Conservation (phyloP, 805 yeast species). For the Yarrowia hollandica region DNA sequence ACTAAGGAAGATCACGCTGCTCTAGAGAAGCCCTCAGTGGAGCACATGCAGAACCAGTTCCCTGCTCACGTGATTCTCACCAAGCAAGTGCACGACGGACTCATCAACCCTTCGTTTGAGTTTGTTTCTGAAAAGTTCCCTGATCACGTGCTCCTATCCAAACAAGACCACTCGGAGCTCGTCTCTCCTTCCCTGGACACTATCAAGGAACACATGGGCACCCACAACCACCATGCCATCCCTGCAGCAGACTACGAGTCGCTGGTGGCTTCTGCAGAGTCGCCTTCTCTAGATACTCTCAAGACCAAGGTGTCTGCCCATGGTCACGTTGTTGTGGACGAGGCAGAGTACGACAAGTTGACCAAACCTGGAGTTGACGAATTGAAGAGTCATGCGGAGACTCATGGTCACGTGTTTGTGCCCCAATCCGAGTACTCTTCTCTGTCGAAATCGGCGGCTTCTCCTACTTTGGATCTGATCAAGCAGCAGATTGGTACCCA, state of each 20-base stretch:
- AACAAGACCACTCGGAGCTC: background rate
- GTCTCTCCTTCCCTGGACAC: conserved; percentile 1
- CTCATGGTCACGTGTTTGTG: conserved; percentile 30
- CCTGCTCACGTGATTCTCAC: conserved; percentile 6
- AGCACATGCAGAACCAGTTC: background rate
- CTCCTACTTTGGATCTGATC: conserved; percentile 27
- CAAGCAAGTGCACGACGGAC: background rate
- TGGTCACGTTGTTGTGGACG: conserved; percentile 31
- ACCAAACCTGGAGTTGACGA: background rate
- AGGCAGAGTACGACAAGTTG: conserved; percentile 29
- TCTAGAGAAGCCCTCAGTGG: background rate
- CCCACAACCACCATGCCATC: conserved; percentile 19
- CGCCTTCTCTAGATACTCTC: background rate
- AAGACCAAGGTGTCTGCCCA: conserved; percentile 26
- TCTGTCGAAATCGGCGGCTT: conserved; percentile 28
- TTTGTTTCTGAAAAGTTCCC: background rate
- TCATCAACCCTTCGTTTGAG: background rate
- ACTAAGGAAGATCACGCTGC: background rate
- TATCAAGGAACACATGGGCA: background rate
- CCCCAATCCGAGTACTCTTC: conserved; percentile 29
- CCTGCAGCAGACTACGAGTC: conserved; percentile 15
- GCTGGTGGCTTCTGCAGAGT: background rate
- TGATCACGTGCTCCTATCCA: conserved; percentile 9
- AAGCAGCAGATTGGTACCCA: conserved; percentile 29
- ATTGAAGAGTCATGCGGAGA: background rate